These are phyloP conservation scores for Naganishia randhawae DNA, from an alignment of 768 basidiomycete genomes.

Conservation along the genomic window DNA sequence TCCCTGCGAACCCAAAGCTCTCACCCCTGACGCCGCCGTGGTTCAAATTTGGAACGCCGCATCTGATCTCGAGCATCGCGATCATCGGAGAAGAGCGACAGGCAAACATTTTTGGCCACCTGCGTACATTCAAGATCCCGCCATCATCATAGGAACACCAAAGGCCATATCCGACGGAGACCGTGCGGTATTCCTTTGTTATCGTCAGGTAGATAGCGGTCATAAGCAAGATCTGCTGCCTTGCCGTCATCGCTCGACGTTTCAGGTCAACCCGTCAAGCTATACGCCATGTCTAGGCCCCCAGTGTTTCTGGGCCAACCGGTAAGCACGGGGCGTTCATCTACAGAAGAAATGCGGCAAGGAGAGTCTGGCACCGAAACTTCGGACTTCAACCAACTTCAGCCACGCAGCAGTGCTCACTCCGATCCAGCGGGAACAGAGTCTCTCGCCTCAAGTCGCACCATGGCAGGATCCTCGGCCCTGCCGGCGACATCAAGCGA, in stretches of 20 bases:
- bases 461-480: neutral
- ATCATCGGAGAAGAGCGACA: constrained; percentile 21
- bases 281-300: constrained; percentile 7
- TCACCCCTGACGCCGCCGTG: too few species aligned
- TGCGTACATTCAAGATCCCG: neutral
- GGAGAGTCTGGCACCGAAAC: neutral
- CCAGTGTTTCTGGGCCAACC: constrained; percentile 5
- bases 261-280: neutral
- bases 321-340: neutral
- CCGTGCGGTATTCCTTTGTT: neutral
- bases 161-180: constrained; percentile 6
- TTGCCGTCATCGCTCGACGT: neutral
- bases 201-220: neutral
- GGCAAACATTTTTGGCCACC: constrained; percentile 18
- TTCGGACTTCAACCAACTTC: neutral
- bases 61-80: too few species aligned
- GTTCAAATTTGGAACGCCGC: too few species aligned
- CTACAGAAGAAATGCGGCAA: neutral
- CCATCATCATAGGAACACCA: neutral
- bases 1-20: too few species aligned
- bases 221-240: neutral
- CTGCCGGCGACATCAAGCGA: neutral
- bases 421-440: constrained; percentile 1
- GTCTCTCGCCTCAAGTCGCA: constrained; percentile 11
- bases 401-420: neutral